Base-by-base conservation (phyloP, 2,329 filamentous ascomycete species). In the Neurospora sp. region DNA sequence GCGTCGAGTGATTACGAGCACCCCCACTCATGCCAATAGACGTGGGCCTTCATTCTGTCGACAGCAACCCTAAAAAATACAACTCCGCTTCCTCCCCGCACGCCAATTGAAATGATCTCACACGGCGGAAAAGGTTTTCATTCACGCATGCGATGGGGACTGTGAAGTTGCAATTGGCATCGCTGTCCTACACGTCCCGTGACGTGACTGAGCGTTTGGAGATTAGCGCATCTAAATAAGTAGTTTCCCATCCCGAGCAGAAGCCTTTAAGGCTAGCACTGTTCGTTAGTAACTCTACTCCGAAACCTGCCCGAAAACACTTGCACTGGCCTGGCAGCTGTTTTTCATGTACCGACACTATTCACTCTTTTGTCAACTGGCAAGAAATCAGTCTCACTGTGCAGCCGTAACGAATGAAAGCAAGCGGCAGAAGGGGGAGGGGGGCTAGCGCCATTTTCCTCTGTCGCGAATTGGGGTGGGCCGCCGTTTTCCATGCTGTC, bases 1-100 rank as follows among this genome's bases (percentile, higher is more conserved):
- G 68, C 70, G 38, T 66, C 68, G 17, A 70, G 66, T 67, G 38
- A 38, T 68, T 58, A 66, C 33, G 39, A 38, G 13, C 58, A 66
- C 62, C 69, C 70, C 70, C 52, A 69, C 70, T 70, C 66, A 36
- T 68, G 38, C 69, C 52, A 70, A 46, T 66, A 28, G 28, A 46
- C n/a, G 33, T 58, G 13, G 23, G 52, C 15, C 43, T 62, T 62
- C 28, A 17, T 33, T 33, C 28, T 33, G 52, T 33, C 52, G 52
- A 62, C 52, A 33, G 23, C 52, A 17, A 62, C 46, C 28, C 15
- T 33, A 4, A 28, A 28, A 28, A 33, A 58, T 9, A 28, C 23
- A 33, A 36, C 52, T 62, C 52, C 52, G 52, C 28, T 62, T 62
- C 23, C 23, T 62, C 52, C 52, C 52, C 52, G 28, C 52, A 62